Conservation (phyloP, 139 green algal genomes). For the Auxenochlorella protothecoides region DNA sequence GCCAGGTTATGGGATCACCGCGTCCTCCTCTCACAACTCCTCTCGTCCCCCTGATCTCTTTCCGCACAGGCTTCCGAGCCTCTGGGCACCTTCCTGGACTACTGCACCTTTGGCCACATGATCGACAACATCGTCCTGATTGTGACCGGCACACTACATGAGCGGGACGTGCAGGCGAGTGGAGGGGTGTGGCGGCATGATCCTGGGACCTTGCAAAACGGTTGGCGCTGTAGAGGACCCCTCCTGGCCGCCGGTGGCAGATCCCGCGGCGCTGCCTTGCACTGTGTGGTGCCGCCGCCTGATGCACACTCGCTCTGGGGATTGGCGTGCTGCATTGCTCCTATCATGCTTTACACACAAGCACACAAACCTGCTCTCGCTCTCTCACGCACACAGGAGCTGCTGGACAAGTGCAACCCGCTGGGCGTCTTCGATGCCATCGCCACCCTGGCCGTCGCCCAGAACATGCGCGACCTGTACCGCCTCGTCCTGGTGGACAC, state of each 20-base stretch:
- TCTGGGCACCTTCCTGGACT: conserved; percentile 90
- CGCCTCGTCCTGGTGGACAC: conserved; percentile 93
- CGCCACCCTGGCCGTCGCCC: conserved; percentile 84
- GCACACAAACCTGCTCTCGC: too few species aligned
- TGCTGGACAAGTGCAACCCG: conserved; percentile 97
- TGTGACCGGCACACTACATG: conserved; percentile 92
- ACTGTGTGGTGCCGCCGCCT: neutral
- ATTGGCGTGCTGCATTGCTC: conserved; percentile 3
- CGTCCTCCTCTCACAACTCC: too few species aligned
- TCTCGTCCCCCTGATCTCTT: too few species aligned
- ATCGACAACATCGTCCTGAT: conserved; percentile 99
- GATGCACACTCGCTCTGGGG: neutral
- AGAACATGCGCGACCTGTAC: conserved; percentile 95
- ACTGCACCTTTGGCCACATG: conserved; percentile 99
- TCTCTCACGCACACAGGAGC: conserved; percentile 46
- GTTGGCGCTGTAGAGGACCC: too few species aligned
- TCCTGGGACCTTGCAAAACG: too few species aligned
- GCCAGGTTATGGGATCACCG: too few species aligned
- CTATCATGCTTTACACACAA: too few species aligned
- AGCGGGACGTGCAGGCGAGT: conserved; percentile 82
- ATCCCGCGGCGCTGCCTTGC: too few species aligned
- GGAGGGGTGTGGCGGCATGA: too few species aligned
- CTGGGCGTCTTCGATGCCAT: conserved; percentile 98
- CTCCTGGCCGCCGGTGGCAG: too few species aligned
- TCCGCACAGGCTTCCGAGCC: conserved; percentile 67